phyloP scores from a whole-genome alignment of 192 early-diverging fungal species.

The Spizellomyces sp. region DNA sequence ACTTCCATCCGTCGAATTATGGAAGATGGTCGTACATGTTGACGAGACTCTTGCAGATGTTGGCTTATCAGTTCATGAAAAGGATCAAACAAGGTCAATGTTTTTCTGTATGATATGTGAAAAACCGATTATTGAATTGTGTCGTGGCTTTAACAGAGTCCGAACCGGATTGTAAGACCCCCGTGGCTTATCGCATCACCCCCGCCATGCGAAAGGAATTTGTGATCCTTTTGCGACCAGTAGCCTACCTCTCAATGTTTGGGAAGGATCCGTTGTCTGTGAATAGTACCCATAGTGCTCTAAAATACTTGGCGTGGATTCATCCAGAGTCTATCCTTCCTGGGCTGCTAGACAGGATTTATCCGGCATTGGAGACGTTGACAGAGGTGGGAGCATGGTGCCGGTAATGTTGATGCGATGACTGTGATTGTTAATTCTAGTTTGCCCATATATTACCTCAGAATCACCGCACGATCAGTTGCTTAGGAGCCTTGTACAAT shows the following conservation, averaged over 20 bases:
- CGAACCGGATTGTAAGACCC: slow-evolving; percentile 63
- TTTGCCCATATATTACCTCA: no score
- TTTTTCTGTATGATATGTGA: no score
- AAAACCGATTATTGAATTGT: no score
- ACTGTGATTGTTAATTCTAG: no score
- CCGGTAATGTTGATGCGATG: no score
- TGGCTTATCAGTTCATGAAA: slow-evolving; percentile 70
- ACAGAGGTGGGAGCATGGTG: slow-evolving; percentile 52
- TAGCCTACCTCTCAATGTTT: slow-evolving; percentile 70
- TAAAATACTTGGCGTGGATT: slow-evolving; percentile 76
- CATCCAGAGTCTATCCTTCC: slow-evolving; percentile 79
- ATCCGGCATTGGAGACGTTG: slow-evolving; percentile 82
- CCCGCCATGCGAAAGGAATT: slow-evolving; percentile 55
- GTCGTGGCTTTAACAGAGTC: slow-evolving; percentile 53
- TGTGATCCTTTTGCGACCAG: slow-evolving; percentile 63
- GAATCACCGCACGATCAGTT: slow-evolving; percentile 81
- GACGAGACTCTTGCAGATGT: slow-evolving; percentile 67
- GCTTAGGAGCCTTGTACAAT: slow-evolving; percentile 73
- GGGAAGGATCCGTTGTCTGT: slow-evolving; percentile 72
- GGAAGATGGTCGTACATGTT: slow-evolving; percentile 82
- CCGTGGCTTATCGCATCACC: slow-evolving; percentile 59
- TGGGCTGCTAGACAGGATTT: slow-evolving; percentile 79
- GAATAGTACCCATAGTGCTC: slow-evolving; percentile 55
- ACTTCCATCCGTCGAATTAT: slow-evolving; percentile 90
- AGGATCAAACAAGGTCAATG: slow-evolving; percentile 36